phyloP scores from a whole-genome alignment of 2,329 filamentous ascomycete genomes.

The Colletotrichum chrysophilum region DNA sequence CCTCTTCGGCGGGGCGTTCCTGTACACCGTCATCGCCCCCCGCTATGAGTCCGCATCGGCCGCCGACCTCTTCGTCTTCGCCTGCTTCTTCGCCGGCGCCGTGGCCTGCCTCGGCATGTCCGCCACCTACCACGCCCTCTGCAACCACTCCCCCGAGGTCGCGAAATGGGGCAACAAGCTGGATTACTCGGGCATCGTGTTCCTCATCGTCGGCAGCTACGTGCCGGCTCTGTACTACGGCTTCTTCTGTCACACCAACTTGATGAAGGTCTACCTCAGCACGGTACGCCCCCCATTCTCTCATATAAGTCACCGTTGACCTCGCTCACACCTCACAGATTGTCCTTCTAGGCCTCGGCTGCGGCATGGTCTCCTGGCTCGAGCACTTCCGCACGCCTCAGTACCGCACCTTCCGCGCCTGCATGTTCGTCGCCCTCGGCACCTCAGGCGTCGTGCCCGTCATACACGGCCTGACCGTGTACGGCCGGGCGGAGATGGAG shows the following conservation, averaged over 20 bases:
- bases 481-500: constrained; percentile 70
- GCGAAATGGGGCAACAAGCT: constrained; percentile 88
- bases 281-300: constrained; percentile 59
- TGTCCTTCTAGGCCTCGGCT: constrained; percentile 75
- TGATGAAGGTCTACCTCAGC: constrained; percentile 76
- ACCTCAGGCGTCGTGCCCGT: constrained; percentile 84
- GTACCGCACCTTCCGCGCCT: constrained; percentile 84
- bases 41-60: constrained; percentile 68
- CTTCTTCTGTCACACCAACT: constrained; percentile 71
- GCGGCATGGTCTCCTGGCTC: constrained; percentile 76
- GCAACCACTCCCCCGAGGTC: constrained; percentile 81
- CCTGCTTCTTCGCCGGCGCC: constrained; percentile 80
- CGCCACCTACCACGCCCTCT: constrained; percentile 83
- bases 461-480: constrained; percentile 73
- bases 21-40: constrained; percentile 64
- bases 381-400: constrained; percentile 83
- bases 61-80: constrained; percentile 74
- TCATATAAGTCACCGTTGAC: not conserved
- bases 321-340: constrained; percentile 61
- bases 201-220: constrained; percentile 89
- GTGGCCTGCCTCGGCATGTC: constrained; percentile 79
- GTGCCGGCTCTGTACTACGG: constrained; percentile 89
- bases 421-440: constrained; percentile 90
- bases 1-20: constrained; percentile 50
- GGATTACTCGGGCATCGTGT: constrained; percentile 93